Evolutionary conservation across 495 filamentous ascomycete genomes (phyloP).

Genomic region (Aspergillus haitiensis): DNA sequence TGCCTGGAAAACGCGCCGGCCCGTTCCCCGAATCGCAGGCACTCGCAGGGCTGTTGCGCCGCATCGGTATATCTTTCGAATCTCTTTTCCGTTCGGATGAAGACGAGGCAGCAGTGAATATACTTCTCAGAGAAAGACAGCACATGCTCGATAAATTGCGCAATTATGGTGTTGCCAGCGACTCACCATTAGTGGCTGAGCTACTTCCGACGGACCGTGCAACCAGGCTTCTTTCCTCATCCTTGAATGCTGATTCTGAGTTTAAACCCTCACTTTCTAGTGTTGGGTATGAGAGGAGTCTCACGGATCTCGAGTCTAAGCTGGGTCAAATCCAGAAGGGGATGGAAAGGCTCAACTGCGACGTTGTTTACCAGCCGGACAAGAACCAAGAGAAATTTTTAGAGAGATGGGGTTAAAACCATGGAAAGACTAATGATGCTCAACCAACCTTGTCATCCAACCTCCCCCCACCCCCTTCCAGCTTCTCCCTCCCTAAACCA

Average conservation of each 20-base stretch:
- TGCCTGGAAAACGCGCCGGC: constrained; percentile 19
- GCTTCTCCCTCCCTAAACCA: not conserved
- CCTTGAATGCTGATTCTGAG: constrained; percentile 35
- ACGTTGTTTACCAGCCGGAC: constrained; percentile 40
- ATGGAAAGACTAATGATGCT: not conserved
- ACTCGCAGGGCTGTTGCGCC: constrained; percentile 40
- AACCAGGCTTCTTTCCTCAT: constrained; percentile 34
- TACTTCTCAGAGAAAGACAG: constrained; percentile 34
- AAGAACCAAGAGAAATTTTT: constrained; percentile 34
- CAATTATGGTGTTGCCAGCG: constrained; percentile 31
- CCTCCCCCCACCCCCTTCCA: no score
- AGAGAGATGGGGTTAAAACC: constrained; percentile 31
- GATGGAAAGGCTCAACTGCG: constrained; percentile 36
- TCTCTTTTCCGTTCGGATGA: constrained; percentile 31
- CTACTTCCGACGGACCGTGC: constrained; percentile 35
- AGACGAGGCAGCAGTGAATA: constrained; percentile 22
- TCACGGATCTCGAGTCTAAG: constrained; percentile 34
- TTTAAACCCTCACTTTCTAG: constrained; percentile 35
- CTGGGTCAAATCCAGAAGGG: constrained; percentile 36
- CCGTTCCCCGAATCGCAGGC: constrained; percentile 29
- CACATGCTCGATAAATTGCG: constrained; percentile 31
- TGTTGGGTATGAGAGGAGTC: constrained; percentile 25
- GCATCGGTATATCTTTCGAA: constrained; percentile 38
- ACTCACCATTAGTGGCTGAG: constrained; percentile 34
- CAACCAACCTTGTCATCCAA: no score